Base-by-base conservation (phyloP, 2,329 filamentous ascomycete genomes). In the Nemania diffusa region DNA sequence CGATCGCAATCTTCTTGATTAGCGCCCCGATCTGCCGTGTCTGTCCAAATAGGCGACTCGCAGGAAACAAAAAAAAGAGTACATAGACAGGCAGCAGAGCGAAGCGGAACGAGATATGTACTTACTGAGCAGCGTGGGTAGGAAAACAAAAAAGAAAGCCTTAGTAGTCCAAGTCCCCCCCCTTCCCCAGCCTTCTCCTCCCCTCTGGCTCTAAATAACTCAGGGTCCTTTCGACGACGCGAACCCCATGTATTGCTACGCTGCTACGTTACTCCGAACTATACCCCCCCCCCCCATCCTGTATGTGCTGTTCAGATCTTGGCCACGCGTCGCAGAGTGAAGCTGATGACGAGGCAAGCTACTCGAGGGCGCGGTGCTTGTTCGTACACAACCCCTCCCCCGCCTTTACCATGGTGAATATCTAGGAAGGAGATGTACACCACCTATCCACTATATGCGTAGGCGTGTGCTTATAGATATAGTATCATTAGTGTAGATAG, bases 281-380 rank as follows among this genome's bases (percentile, higher is more conserved):
- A 27, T 32, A 50, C 50, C 46, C 55, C 57, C 17, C 15, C 27
- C 15, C 3, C 5, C 17, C 7, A 34, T 20, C 2, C 11, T n/a
- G 26, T 59, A 51, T 62, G 52, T 37, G 58, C 62, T 60, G 55
- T 63, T 29, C 63, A 53, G 57, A 59, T 62, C 66, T 65, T 68
- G 62, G 66, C 62, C 42, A 53, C 50, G 40, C 50, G 46, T 65
- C 37, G 40, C 52, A 50, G 53, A 32, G 58, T 46, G 52, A 53
- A 66, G 59, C 67, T 66, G 67, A 63, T 69, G 62, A 66, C 58
- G 58, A 66, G 62, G 62, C 66, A 60, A 65, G 50, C 44, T 59
- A 42, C 51, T 52, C 48, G 50, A 61, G 46, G 11, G 37, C 27
- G 37, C 42, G 50, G 57, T 29, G 48, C 59, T 62, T 58, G 56